phyloP scores from a whole-genome alignment of 148 eudicot genomes.

The Rheum nobile region DNA sequence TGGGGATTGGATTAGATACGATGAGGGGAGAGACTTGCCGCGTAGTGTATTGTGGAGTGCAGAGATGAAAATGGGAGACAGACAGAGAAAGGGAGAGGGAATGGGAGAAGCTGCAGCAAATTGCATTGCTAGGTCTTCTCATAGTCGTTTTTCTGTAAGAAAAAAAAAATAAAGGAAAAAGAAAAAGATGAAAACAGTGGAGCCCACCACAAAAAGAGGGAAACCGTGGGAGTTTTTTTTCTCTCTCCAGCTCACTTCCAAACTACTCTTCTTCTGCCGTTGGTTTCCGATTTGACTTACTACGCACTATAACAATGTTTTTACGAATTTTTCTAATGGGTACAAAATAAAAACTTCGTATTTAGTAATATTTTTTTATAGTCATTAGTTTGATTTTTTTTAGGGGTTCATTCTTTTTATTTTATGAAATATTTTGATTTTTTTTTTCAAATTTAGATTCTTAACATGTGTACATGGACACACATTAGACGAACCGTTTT shows the following conservation, averaged over 20 bases:
- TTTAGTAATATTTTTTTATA: too few species aligned
- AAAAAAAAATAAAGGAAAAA: not conserved
- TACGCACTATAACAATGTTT: too few species aligned
- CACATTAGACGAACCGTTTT: too few species aligned
- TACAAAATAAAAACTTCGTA: too few species aligned
- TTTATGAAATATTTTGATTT: too few species aligned
- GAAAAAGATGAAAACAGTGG: not conserved
- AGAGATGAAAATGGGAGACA: not conserved
- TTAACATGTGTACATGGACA: too few species aligned
- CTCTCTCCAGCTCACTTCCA: not conserved
- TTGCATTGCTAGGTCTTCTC: not conserved
- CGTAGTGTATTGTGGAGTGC: not conserved
- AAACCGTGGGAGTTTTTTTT: not conserved
- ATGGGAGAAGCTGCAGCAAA: not conserved
- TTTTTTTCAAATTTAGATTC: too few species aligned
- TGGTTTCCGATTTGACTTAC: too few species aligned
- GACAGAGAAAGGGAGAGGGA: not conserved
- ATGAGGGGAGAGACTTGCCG: not conserved
- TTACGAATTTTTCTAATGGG: too few species aligned
- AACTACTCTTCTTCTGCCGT: not conserved
- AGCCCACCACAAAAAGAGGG: not conserved
- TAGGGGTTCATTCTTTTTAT: too few species aligned
- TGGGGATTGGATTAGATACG: not conserved
- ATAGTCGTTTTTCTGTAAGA: not conserved
- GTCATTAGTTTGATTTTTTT: too few species aligned